phyloP scores from a whole-genome alignment of 2,329 filamentous ascomycete genomes.

The Epichloe gansuensis region DNA sequence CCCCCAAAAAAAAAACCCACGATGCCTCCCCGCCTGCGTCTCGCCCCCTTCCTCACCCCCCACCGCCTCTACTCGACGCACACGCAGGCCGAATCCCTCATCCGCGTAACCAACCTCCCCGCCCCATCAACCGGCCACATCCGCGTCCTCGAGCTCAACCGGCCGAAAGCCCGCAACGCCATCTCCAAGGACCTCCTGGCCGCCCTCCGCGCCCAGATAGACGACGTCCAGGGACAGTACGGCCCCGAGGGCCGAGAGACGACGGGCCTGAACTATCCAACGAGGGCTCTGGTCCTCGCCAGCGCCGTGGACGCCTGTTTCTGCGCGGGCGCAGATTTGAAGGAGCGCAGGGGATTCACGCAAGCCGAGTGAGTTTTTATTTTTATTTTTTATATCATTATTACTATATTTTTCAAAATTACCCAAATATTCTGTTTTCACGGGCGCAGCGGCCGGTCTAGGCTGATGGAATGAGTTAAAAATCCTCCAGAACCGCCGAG shows the following conservation, averaged over 20 bases:
- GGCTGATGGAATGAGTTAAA: not conserved
- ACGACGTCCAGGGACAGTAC: slow-evolving; percentile 54
- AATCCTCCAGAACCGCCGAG: slow-evolving; percentile 49
- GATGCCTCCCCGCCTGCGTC: slow-evolving; percentile 22
- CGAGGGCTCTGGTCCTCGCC: slow-evolving; percentile 69
- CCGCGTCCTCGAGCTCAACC: slow-evolving; percentile 76
- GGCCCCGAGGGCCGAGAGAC: slow-evolving; percentile 40
- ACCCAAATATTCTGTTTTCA: too few species aligned
- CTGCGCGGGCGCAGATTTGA: slow-evolving; percentile 89
- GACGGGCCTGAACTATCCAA: slow-evolving; percentile 32
- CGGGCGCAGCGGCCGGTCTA: not conserved
- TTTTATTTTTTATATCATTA: not conserved
- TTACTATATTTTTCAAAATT: not conserved
- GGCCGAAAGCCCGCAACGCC: slow-evolving; percentile 76
- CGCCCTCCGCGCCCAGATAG: slow-evolving; percentile 58
- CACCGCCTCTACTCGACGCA: slow-evolving; percentile 25
- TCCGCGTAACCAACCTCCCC: slow-evolving; percentile 63
- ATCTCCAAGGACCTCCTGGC: slow-evolving; percentile 69
- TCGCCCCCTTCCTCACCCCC: slow-evolving; percentile 5
- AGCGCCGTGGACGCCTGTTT: slow-evolving; percentile 80
- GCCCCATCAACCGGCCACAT: slow-evolving; percentile 74
- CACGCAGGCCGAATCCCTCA: slow-evolving; percentile 29
- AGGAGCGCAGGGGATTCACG: slow-evolving; percentile 68
- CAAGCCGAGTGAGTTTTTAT: slow-evolving; percentile 52
- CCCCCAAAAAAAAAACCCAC: not conserved